Base-by-base conservation (phyloP, 2,329 filamentous ascomycete genomes). In the Hawksworthiomyces lignivorus region DNA sequence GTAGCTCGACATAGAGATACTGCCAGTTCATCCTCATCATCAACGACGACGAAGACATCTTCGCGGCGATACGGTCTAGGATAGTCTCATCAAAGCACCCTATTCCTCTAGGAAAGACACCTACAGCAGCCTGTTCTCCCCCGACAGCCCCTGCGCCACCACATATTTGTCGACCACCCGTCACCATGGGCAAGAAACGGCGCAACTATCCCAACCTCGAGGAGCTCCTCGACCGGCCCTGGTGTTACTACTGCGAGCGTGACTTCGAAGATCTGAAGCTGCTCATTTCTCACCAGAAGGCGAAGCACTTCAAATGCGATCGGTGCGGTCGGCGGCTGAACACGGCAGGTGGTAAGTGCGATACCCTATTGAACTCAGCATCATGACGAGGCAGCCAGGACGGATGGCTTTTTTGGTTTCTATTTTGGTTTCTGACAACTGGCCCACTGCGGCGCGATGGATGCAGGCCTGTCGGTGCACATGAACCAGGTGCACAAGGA, bases 401-500 rank as follows among this genome's bases (percentile, higher is more conserved):
- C n/a, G n/a, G n/a, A n/a, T n/a, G n/a, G n/a, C n/a, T 22, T 28
- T 15, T 24, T 17, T 33, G n/a, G 5, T 30, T 19, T 19, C 17
- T 24, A 10, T 37, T 22, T 29, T 5, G 21, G 12, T n/a, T 29
- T 19, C 26, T 28, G 32, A 26, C n/a, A n/a, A n/a, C n/a, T n/a
- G n/a, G n/a, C 24, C 24, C 19, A 4, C 26, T 3, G n/a, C n/a
- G n/a, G n/a, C n/a, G n/a, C n/a, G n/a, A n/a, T n/a, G n/a, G n/a
- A n/a, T n/a, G 2, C 52, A 94, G 88, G 92, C 69, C 78, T 98
- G 47, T 86, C 84, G 27, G 92, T 98, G 41, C 92, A 98, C 62
- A 84, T 97, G 87, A 94, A 90, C 59, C 92, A 98, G 62, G 92
- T 98, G 36, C 92, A 98, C 70, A 98, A 98, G 63, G 89, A 96